Conservation (phyloP, 352 stramenopile species). For the Globisporangium yorkense region DNA sequence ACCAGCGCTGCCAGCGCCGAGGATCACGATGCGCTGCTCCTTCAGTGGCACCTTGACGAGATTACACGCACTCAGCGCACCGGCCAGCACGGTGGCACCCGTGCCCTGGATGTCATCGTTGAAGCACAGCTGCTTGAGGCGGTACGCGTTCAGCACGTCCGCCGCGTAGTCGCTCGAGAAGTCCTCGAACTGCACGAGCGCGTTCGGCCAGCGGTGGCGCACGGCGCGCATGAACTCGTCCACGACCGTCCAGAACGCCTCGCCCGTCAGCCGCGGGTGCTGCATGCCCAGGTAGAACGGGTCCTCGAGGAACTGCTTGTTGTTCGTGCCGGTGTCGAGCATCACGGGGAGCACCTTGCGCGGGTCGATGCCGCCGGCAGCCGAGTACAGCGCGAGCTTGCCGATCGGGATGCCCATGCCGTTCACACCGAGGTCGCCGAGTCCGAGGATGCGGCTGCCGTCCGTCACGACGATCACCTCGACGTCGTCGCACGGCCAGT, state of each 20-base stretch:
- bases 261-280: constrained; percentile 83
- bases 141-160: constrained; percentile 92
- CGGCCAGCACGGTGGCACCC: constrained; percentile 91
- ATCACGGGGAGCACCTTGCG: constrained; percentile 93
- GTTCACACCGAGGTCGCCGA: constrained; percentile 96
- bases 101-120: constrained; percentile 99
- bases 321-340: constrained; percentile 96
- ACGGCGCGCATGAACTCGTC: constrained; percentile 91
- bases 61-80: constrained; percentile 69
- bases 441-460: constrained; percentile 93
- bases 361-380: constrained; percentile 92
- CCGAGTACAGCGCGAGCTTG: constrained; percentile 94
- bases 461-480: constrained; percentile 97
- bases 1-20: constrained; percentile 91
- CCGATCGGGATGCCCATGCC: constrained; percentile 98
- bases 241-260: constrained; percentile 94
- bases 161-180: constrained; percentile 90
- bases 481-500: constrained; percentile 96
- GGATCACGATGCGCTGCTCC: constrained; percentile 94
- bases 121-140: constrained; percentile 93
- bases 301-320: constrained; percentile 90
- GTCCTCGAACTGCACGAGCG: constrained; percentile 96
- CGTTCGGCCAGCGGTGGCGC: constrained; percentile 87
- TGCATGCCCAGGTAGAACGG: constrained; percentile 94
- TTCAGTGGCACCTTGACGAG: constrained; percentile 78